Evolutionary conservation across 2,329 filamentous ascomycete genomes (phyloP), one percentile per base, ranked within the genome.

Genomic region (Verticillium tricorpus): DNA sequence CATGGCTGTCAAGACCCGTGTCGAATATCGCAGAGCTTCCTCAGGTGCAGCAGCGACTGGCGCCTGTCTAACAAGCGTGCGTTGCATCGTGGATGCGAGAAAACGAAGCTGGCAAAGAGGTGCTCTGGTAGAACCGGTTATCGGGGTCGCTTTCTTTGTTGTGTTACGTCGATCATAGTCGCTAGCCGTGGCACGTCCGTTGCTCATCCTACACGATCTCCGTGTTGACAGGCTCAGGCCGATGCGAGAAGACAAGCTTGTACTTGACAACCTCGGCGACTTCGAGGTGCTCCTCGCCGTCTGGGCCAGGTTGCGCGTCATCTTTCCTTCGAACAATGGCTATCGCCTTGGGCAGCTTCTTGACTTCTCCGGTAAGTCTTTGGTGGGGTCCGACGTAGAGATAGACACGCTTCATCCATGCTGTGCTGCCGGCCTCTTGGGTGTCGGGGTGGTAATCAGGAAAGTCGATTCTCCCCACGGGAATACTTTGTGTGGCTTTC

Each of bases 341-440:
- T 67, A 97, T 72, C 2, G 93, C 88, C 70, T 86, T 90, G 6
- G 85, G 84, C 58, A 98, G 77, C 76, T 93, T 96, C 81, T 93
- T 96, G 57, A 96, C 88, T 74, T 98, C 93, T 3, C 95, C 95
- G 1, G 88, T 91, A 71, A 98, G 84, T 63, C 93, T 85, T 77
- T 98, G 95, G 73, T 97, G 90, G 70, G 89, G 86, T 6, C 94
- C 95, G 5, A 98, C 85, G 72, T 94, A 97, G 57, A 98, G 78
- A 71, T 96, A 91, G 32, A 94, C 92, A 39, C 86, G 84, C 76
- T 93, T 96, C 91, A 94, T 96, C 93, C 93, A 97, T 11, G 84
- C 84, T 0, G 85, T 88, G 68, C 86, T 83, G 17, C 79, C 79
- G 0, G 73, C 69, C 56, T 79, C 79, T 61, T 77, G 69, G 3